Conservation (phyloP, 2,329 filamentous ascomycete species). For the Cadophora luteo-olivacea region DNA sequence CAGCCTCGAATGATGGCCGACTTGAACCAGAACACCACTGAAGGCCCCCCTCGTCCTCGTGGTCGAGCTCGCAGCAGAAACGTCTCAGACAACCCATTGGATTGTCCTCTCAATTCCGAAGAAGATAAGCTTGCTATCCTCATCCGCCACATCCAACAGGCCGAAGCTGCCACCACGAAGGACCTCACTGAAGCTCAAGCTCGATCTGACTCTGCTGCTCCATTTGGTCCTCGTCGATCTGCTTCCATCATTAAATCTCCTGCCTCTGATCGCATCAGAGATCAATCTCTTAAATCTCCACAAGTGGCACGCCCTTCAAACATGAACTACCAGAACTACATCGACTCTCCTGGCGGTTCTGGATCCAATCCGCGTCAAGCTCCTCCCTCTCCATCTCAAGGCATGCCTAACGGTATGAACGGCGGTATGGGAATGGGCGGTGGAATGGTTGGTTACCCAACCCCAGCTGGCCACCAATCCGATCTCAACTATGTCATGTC, state of each 20-base stretch:
- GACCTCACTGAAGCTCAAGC: background rate
- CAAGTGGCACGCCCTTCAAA: background rate
- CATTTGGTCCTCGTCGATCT: background rate
- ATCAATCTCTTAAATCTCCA: background rate
- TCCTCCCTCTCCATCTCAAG: slow-evolving; percentile 43
- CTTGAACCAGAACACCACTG: background rate
- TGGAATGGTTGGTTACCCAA: slow-evolving; percentile 51
- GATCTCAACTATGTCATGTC: slow-evolving; percentile 73
- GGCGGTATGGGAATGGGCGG: slow-evolving; percentile 50
- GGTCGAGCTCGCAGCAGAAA: background rate
- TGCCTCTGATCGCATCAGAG: slow-evolving; percentile 1
- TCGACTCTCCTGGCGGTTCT: slow-evolving; percentile 36
- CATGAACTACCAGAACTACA: slow-evolving; percentile 38
- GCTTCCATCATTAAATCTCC: background rate
- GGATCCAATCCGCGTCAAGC: slow-evolving; percentile 34
- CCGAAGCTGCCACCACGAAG: background rate
- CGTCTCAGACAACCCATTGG: background rate
- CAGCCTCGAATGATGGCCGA: slow-evolving; percentile 8
- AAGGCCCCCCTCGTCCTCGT: background rate
- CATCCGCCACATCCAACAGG: background rate
- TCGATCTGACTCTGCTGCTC: background rate
- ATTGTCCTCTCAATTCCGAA: slow-evolving; percentile 2
- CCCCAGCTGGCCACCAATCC: slow-evolving; percentile 71
- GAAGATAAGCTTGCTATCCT: slow-evolving; percentile 9
- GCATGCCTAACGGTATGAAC: slow-evolving; percentile 43